Evolutionary conservation across 2,329 filamentous ascomycete species (phyloP).

Genomic region (Eutypella sp.): DNA sequence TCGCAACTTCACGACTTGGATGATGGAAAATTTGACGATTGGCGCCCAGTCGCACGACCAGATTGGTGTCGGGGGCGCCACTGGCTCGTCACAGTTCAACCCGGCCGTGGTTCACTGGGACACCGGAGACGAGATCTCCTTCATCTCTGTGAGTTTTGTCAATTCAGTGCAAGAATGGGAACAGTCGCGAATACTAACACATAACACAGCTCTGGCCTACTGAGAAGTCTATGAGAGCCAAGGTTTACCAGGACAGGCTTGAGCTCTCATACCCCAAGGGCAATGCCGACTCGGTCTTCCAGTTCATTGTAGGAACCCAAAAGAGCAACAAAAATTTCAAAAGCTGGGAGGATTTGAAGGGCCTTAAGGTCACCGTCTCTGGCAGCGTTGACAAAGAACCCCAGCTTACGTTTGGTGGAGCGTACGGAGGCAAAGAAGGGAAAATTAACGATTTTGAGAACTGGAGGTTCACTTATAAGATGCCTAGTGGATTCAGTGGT

Average conservation of each 20-base stretch:
- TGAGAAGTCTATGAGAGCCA: conserved; percentile 34
- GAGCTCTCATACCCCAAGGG: conserved; percentile 50
- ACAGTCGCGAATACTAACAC: conserved; percentile 2
- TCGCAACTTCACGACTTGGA: conserved; percentile 56
- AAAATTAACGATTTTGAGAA: conserved; percentile 37
- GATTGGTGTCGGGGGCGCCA: conserved; percentile 49
- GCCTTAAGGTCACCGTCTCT: conserved; percentile 38
- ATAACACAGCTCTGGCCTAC: conserved; percentile 31
- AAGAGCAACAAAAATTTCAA: conserved; percentile 36
- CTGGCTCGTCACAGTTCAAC: conserved; percentile 49
- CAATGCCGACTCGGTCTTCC: conserved; percentile 43
- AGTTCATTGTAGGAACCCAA: conserved; percentile 45
- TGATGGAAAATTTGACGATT: conserved; percentile 52
- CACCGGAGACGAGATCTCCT: conserved; percentile 32
- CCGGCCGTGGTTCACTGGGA: conserved; percentile 58
- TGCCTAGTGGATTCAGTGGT: conserved; percentile 5
- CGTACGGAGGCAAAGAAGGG: conserved; percentile 26
- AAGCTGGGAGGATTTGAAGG: conserved; percentile 43
- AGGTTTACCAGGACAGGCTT: conserved; percentile 37
- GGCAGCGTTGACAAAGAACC: conserved; percentile 39
- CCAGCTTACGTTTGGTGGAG: conserved; percentile 38
- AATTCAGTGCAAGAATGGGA: background rate
- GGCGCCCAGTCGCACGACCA: conserved; percentile 56
- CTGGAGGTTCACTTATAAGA: conserved; percentile 27
- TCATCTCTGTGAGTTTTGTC: conserved; percentile 21